Base-by-base conservation (phyloP, 1,139 yeast species). In the Suhomyces kunorum region DNA sequence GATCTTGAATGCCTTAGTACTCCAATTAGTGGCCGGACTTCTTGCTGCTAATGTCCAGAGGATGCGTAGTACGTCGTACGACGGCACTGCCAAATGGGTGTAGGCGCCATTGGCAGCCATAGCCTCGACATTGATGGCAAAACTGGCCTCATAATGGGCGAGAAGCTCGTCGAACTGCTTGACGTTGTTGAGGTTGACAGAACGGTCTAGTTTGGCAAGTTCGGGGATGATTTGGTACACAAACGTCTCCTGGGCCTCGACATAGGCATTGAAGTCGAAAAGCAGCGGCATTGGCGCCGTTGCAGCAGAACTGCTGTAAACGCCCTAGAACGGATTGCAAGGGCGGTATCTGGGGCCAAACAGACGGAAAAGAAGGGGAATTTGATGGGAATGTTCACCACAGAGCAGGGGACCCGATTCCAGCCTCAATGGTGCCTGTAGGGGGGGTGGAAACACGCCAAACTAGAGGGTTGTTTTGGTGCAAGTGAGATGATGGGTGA, bases 41-140 rank as follows among this genome's bases (percentile, higher is more conserved):
- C 71, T 48, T 0, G 65, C 54, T 1, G 66, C 63, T 24, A 68
- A 38, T 0, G 74, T 66, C 17, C 68, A 42, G 16, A 70, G 43
- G 1, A 69, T 43, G 6, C 68, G 56, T 5, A 69, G 47, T 8
- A 63, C 43, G 29, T 56, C 49, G 5, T 41, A 38, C 1, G 70
- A 59, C 2, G 66, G 71, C 13, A 58, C 43, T 13, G 28, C 35
- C 11, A 47, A 36, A 18, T 36, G 37, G 14, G 26, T 22, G 20
- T 34, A 37, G 4, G 28, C 12, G 9, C 12, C n/a, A 14, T 11
- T 7, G 8, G 24, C 20, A 16, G 37, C 23, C 26, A 39, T 18
- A 30, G 40, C 12, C 12, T 38, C 26, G 35, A 36, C 28, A 34
- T 41, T 32, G 26, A 43, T 32, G n/a, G 27, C 28, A 23, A 60